Evolutionary conservation across 31 red algal genomes (phyloP), one percentile per base, ranked within the genome.

Genomic region (Endocladia muricata): DNA sequence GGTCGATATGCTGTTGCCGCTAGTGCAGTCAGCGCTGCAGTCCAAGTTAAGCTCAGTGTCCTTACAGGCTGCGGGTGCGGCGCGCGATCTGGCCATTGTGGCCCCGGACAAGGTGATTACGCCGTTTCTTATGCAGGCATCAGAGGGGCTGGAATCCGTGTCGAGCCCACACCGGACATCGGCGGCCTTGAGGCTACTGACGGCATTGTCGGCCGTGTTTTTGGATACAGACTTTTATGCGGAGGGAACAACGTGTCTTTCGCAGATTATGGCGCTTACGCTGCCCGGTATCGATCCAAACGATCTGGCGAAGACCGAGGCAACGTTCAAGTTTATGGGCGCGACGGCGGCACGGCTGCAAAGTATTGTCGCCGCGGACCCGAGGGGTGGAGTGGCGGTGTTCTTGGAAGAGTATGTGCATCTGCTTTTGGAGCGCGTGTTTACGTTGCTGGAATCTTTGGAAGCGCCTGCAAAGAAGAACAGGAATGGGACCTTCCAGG

Each of bases 211-310:
- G 5, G 77, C 94, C 42, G 84, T 97, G 2, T 97, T 97, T 60
- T 43, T 92, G 7, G 88, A 97, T 60, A 28, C 54, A 19, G 69
- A 88, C 4, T 72, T 92, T 37, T 92, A 52, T 76, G 84, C 89
- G n/a, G 47, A 48, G 4, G 94, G 94, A 29, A 36, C 41, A 4
- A 55, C 72, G 4, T 84, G 60, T 48, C 68, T 89, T 19, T 44
- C 79, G 9, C 77, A 84, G 13, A 83, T 83, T 28, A 69, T 94
- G 30, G 56, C 74, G 35, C 71, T 94, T 11, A 85, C 92, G 21
- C 64, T 97, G 11, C 94, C 94, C 26, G 89, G 94, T 33, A 90
- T 97, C 60, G 94, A 97, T 76, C 74, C 90, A 31, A 97, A 97
- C 61, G 89, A 97, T 54, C 83, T 86, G 9, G 73, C 61, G 19